Conservation (phyloP, 495 filamentous ascomycete species). For the Poronia punctata region DNA sequence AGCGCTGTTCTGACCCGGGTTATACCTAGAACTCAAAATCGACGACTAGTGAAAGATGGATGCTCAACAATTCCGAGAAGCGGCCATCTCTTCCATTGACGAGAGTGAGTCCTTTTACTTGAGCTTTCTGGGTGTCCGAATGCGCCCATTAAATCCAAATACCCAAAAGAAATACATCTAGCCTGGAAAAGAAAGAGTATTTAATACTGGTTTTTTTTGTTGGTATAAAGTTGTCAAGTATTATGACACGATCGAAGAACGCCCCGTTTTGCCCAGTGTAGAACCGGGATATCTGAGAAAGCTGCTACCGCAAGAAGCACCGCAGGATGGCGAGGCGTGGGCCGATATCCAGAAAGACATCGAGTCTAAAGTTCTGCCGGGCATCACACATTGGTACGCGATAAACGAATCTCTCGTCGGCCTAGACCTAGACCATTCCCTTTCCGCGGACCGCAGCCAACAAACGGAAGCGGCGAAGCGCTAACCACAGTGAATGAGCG, state of each 20-base stretch:
- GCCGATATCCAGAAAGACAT: constrained; percentile 76
- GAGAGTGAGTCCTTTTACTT: constrained; percentile 61
- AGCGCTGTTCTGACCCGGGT: too few species aligned
- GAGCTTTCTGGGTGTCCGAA: neutral
- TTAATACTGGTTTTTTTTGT: too few species aligned
- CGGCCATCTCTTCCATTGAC: constrained; percentile 75
- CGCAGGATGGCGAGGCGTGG: constrained; percentile 71
- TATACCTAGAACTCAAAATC: too few species aligned
- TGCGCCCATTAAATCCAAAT: neutral
- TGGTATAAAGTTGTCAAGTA: constrained; percentile 63
- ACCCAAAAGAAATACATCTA: neutral
- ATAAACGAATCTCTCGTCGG: neutral
- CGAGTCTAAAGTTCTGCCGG: constrained; percentile 82
- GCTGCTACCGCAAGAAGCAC: constrained; percentile 67
- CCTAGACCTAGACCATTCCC: too few species aligned
- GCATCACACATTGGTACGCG: constrained; percentile 82
- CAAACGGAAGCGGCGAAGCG: too few species aligned
- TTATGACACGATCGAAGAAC: constrained; percentile 66
- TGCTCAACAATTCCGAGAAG: constrained; percentile 69
- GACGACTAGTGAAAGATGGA: too few species aligned
- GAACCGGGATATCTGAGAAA: constrained; percentile 81
- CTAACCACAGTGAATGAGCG: constrained; percentile 19
- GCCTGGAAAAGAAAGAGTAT: too few species aligned
- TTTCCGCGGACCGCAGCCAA: neutral
- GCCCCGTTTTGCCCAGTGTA: constrained; percentile 69